phyloP scores from a whole-genome alignment of 176 grass and related monocot genomes.

The Carex pumila region DNA sequence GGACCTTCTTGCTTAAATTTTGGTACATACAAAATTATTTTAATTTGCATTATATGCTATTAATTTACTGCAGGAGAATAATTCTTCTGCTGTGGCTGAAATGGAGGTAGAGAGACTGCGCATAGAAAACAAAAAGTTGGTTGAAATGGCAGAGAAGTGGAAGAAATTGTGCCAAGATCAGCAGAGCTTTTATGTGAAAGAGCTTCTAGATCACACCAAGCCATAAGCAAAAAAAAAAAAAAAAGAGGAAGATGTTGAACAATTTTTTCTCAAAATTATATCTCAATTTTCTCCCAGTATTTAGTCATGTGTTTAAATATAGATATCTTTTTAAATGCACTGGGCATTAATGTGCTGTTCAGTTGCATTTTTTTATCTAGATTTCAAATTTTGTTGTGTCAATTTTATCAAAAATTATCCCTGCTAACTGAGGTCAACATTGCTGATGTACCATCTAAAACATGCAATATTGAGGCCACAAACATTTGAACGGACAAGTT shows the following conservation, averaged over 20 bases:
- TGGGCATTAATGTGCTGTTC: not conserved
- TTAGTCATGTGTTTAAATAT: not conserved
- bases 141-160: conserved; percentile 20
- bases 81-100: conserved; percentile 8
- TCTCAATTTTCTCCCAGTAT: not conserved
- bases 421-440: not conserved
- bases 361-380: not conserved
- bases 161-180: conserved; percentile 23
- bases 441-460: not conserved
- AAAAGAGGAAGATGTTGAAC: not conserved
- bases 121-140: conserved; percentile 8
- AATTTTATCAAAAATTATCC: not conserved
- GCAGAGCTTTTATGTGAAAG: conserved; percentile 21
- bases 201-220: not conserved
- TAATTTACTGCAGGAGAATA: conserved; percentile 6
- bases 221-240: not conserved
- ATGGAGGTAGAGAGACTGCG: conserved; percentile 13
- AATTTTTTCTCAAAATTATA: not conserved
- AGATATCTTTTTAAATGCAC: not conserved
- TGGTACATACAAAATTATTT: not conserved
- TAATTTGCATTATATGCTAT: not conserved
- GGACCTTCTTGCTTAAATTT: not conserved
- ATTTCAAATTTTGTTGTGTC: not conserved
- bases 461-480: not conserved
- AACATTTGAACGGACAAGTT: not conserved